These are phyloP conservation scores for Cladophialophora carrionii DNA, from an alignment of 2,329 filamentous ascomycete genomes.

Conservation along the genomic window DNA sequence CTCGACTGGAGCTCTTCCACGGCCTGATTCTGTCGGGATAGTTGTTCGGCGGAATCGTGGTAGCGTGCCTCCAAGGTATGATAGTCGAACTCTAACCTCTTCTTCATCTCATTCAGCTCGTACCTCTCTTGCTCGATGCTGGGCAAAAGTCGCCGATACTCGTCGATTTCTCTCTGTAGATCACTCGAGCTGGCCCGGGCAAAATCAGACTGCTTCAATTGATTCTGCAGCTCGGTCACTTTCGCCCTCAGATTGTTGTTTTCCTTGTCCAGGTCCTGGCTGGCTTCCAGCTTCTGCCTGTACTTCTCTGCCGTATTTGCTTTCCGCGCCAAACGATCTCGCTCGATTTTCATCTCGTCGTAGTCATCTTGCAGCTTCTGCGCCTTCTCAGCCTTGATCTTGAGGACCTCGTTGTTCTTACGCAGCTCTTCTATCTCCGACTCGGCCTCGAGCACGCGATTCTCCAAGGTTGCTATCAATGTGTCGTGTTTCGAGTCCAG, in stretches of 20 bases:
- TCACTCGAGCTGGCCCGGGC: constrained; percentile 39
- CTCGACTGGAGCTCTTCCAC: constrained; percentile 38
- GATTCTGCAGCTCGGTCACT: constrained; percentile 52
- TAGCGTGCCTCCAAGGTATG: constrained; percentile 52
- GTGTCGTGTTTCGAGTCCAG: constrained; percentile 67
- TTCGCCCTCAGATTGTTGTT: constrained; percentile 52
- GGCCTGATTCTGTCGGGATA: constrained; percentile 36
- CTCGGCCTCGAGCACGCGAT: constrained; percentile 61
- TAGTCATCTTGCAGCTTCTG: constrained; percentile 54
- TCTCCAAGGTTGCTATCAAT: constrained; percentile 71
- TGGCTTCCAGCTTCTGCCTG: constrained; percentile 54
- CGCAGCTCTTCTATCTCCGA: constrained; percentile 50
- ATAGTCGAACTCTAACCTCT: constrained; percentile 54
- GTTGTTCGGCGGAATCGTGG: constrained; percentile 50
- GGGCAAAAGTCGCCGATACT: constrained; percentile 51
- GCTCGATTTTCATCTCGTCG: constrained; percentile 54
- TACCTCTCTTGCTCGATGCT: constrained; percentile 54
- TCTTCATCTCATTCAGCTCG: constrained; percentile 54
- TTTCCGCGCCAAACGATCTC: constrained; percentile 52
- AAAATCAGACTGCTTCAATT: constrained; percentile 52
- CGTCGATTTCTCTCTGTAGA: constrained; percentile 39
- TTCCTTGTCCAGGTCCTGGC: constrained; percentile 54
- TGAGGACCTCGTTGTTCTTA: constrained; percentile 51
- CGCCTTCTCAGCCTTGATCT: constrained; percentile 51
- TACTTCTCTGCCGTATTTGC: constrained; percentile 56